Conservation (phyloP, 1,284 basidiomycete genomes). For the Fomes fomentarius region DNA sequence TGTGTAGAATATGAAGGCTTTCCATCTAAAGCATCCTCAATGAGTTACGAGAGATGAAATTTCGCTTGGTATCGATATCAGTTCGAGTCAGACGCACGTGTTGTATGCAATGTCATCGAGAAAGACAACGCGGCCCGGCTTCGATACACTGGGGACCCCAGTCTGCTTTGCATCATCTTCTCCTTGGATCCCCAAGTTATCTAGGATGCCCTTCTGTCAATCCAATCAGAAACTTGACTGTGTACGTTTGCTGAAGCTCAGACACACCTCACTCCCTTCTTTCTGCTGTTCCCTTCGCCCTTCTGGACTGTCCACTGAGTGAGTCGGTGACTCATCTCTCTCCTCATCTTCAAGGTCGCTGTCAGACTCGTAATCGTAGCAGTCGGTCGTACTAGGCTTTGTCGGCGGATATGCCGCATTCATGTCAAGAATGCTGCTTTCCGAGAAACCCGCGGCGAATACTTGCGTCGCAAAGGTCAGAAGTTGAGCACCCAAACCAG, state of each 20-base stretch:
- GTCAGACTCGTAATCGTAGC: conserved; percentile 27
- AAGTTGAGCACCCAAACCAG: too few species aligned
- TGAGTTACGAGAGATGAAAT: not conserved
- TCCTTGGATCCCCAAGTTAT: too few species aligned
- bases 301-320: too few species aligned
- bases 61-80: not conserved
- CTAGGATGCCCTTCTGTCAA: too few species aligned
- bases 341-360: conserved; percentile 31
- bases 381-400: not conserved
- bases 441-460: conserved; percentile 18
- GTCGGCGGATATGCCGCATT: conserved; percentile 15
- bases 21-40: conserved; percentile 18
- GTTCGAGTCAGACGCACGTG: conserved; percentile 21
- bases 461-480: conserved; percentile 8
- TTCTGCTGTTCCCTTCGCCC: too few species aligned
- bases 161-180: too few species aligned
- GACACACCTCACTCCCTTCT: too few species aligned
- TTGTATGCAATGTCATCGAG: conserved; percentile 23
- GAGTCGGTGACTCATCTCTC: not conserved
- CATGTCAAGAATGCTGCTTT: conserved; percentile 15
- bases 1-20: conserved; percentile 26
- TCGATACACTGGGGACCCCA: not conserved
- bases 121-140: conserved; percentile 14
- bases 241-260: too few species aligned
- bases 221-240: too few species aligned